Conservation (phyloP, 331 rosid species). For the Quercus phellos region DNA sequence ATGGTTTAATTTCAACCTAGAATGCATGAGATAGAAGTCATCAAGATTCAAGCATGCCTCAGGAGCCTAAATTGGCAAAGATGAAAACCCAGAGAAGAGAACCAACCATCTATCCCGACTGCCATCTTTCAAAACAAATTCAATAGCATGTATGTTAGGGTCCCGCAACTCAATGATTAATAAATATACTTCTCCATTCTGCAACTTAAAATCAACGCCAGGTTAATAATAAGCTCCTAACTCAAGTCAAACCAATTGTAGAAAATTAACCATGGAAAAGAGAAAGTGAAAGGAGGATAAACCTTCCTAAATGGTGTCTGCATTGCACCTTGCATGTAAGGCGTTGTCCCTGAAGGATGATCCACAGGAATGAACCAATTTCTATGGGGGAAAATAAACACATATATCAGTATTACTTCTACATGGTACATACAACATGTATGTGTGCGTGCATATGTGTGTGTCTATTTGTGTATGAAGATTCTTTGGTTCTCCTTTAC, state of each 20-base stretch:
- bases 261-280: not conserved
- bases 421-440: not conserved
- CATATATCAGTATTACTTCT: not conserved
- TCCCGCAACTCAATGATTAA: constrained; percentile 33
- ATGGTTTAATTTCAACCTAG: constrained; percentile 28
- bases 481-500: not conserved
- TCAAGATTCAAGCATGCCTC: not conserved
- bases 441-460: not conserved
- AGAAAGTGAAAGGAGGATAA: not conserved
- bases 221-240: not conserved
- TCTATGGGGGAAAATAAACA: not conserved
- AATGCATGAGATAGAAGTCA: not conserved
- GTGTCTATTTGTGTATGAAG: too few species aligned
- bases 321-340: constrained; percentile 26
- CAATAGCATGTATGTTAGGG: constrained; percentile 25
- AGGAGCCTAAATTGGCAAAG: not conserved
- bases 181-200: constrained; percentile 27
- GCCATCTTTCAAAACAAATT: constrained; percentile 38
- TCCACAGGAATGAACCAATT: constrained; percentile 27
- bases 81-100: not conserved
- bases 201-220: constrained; percentile 1
- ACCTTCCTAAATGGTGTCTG: constrained; percentile 36
- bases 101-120: constrained; percentile 25
- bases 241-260: not conserved
- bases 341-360: constrained; percentile 15